phyloP scores from a whole-genome alignment of 306 rosid species.

The Acmispon strigosus region DNA sequence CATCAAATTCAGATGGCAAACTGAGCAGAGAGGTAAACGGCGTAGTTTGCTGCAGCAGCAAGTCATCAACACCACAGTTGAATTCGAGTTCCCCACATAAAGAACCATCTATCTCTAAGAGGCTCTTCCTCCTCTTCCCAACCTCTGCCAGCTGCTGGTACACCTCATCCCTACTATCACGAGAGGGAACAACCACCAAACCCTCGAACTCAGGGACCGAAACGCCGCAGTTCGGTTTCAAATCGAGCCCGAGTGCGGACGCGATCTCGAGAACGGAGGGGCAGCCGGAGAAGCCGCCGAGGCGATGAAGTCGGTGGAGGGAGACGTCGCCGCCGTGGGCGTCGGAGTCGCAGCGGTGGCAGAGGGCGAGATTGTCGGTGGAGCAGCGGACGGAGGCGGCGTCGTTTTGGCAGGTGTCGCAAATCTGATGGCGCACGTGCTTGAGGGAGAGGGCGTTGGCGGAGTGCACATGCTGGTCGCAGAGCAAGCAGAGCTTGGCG shows the following conservation, averaged over 20 bases:
- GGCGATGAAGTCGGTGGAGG: constrained; percentile 11
- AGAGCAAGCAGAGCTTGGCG: constrained; percentile 34
- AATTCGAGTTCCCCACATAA: neutral
- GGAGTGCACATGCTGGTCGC: constrained; percentile 47
- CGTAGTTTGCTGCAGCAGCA: constrained; percentile 28
- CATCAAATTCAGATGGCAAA: constrained; percentile 7
- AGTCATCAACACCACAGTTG: constrained; percentile 5
- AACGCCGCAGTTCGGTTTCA: neutral
- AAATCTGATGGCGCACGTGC: constrained; percentile 41
- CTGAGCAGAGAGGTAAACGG: constrained; percentile 29
- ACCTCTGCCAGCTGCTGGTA: constrained; percentile 30
- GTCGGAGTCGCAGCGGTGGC: constrained; percentile 20
- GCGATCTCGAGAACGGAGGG: constrained; percentile 37
- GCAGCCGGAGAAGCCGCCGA: constrained; percentile 28
- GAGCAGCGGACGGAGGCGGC: constrained; percentile 20
- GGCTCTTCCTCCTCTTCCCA: constrained; percentile 8
- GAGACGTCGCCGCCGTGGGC: neutral
- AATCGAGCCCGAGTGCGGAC: constrained; percentile 1
- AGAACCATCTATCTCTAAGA: too few relatives aligned
- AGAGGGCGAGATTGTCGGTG: constrained; percentile 26
- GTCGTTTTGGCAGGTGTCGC: constrained; percentile 24
- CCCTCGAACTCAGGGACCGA: neutral
- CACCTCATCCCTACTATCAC: constrained; percentile 11
- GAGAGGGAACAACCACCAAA: neutral
- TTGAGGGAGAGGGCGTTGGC: constrained; percentile 47